These are phyloP conservation scores for Bjerkandera adusta DNA, from an alignment of 1,284 basidiomycete species.

Conservation along the genomic window DNA sequence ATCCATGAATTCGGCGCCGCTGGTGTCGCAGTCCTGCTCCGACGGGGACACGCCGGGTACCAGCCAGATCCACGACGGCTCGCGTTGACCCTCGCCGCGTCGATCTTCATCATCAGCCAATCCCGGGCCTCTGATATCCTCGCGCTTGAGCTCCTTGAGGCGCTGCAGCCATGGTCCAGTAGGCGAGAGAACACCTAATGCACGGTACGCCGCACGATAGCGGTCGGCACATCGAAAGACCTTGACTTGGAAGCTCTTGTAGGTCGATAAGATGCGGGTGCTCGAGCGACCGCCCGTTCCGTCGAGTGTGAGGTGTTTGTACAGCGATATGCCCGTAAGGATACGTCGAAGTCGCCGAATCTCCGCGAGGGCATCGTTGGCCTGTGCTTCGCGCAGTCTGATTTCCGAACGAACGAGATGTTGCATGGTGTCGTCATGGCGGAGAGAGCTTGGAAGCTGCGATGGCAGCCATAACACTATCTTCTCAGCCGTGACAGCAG, in stretches of 20 bases:
- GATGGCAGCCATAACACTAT: constrained; percentile 11
- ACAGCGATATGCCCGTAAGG: neutral
- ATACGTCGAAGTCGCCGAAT: constrained; percentile 12
- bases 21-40: constrained; percentile 2
- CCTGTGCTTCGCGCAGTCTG: constrained; percentile 13
- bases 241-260: constrained; percentile 6
- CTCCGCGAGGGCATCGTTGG: constrained; percentile 12
- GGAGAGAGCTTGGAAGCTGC: neutral
- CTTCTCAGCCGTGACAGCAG: too few species aligned
- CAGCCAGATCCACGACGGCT: constrained; percentile 18
- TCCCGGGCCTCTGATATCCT: constrained; percentile 16
- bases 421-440: constrained; percentile 22
- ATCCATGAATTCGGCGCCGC: constrained; percentile 1
- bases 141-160: neutral
- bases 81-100: constrained; percentile 7
- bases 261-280: constrained; percentile 10
- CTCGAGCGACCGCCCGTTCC: constrained; percentile 12
- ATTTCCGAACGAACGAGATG: constrained; percentile 1
- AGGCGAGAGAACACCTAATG: constrained; percentile 10
- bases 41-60: neutral
- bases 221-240: constrained; percentile 1
- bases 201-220: constrained; percentile 12
- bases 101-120: constrained; percentile 4
- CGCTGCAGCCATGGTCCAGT: constrained; percentile 3
- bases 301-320: constrained; percentile 8